A percentile compares a stretch with the other conserved stretches of the same genome.
Conservation (phyloP, 2,329 filamentous ascomycete genomes). For the Talaromyces sp. region DNA sequence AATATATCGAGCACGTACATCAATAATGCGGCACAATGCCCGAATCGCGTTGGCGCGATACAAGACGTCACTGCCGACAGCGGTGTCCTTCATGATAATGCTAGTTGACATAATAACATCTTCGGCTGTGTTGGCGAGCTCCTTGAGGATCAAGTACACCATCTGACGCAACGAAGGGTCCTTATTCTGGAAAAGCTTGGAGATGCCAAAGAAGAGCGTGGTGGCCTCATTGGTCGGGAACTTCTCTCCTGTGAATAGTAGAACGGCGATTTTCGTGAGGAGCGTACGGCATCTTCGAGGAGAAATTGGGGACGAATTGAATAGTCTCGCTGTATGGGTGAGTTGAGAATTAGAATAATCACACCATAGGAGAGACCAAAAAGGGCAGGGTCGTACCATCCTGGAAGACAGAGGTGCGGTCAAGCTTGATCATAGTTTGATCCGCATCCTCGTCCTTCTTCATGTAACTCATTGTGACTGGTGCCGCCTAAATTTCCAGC, state of each 20-base stretch:
- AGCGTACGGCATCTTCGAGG: constrained; percentile 96
- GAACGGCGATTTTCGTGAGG: constrained; percentile 92
- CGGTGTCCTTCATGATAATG: constrained; percentile 99
- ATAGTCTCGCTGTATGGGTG: constrained; percentile 70
- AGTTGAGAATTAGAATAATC: constrained; percentile 2
- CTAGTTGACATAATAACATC: constrained; percentile 99
- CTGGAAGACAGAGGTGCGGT: constrained; percentile 96
- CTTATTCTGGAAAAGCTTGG: constrained; percentile 99
- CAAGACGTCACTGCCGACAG: constrained; percentile 87
- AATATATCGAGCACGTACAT: constrained; percentile 56
- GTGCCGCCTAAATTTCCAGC: constrained; percentile 18
- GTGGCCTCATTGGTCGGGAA: constrained; percentile 98
- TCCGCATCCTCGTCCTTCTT: constrained; percentile 99
- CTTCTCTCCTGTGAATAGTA: constrained; percentile 93
- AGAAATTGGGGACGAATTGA: constrained; percentile 96
- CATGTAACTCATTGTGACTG: constrained; percentile 76
- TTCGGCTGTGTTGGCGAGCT: constrained; percentile 89
- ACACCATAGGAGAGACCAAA: constrained; percentile 18
- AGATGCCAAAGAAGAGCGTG: constrained; percentile 97
- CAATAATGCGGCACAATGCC: constrained; percentile 92
- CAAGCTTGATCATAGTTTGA: constrained; percentile 88
- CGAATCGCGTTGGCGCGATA: constrained; percentile 95
- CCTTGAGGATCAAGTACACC: constrained; percentile 98
- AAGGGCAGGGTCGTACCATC: constrained; percentile 64
- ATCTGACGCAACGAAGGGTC: constrained; percentile 97